Conservation (phyloP, 805 yeast genomes). For the Starmerella gropengiesseri region DNA sequence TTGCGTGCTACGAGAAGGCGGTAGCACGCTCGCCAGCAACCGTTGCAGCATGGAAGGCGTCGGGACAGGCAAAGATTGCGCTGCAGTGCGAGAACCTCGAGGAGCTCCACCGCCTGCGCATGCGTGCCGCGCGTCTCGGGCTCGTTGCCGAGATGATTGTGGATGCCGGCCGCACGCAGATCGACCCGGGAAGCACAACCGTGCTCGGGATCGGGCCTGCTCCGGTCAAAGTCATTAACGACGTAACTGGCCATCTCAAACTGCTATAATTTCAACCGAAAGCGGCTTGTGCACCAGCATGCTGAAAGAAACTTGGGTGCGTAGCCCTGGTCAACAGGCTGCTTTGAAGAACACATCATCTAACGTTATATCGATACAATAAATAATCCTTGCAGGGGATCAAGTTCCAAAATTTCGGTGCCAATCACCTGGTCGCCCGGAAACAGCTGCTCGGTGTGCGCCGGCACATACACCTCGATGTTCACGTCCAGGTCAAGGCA, state of each 20-base stretch:
- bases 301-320: no score
- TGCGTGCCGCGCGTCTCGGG: constrained; percentile 68
- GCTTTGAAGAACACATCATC: no score
- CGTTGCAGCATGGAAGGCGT: constrained; percentile 62
- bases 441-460: constrained; percentile 24
- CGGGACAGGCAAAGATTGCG: constrained; percentile 92
- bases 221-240: constrained; percentile 64
- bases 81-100: constrained; percentile 50
- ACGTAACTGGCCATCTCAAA: constrained; percentile 68
- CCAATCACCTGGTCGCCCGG: constrained; percentile 34
- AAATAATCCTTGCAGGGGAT: constrained; percentile 34
- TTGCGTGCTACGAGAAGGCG: constrained; percentile 62
- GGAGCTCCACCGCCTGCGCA: constrained; percentile 63
- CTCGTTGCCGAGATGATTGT: constrained; percentile 72
- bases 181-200: constrained; percentile 92
- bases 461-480: constrained; percentile 31
- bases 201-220: constrained; percentile 98
- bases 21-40: constrained; percentile 49
- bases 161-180: constrained; percentile 95
- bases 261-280: constrained; percentile 48
- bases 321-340: no score
- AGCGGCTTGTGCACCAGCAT: no score
- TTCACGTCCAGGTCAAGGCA: constrained; percentile 40
- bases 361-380: constrained; percentile 30
- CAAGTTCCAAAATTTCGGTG: constrained; percentile 36